Conservation (phyloP, 495 filamentous ascomycete species). For the Aspergillus kassunensis region DNA sequence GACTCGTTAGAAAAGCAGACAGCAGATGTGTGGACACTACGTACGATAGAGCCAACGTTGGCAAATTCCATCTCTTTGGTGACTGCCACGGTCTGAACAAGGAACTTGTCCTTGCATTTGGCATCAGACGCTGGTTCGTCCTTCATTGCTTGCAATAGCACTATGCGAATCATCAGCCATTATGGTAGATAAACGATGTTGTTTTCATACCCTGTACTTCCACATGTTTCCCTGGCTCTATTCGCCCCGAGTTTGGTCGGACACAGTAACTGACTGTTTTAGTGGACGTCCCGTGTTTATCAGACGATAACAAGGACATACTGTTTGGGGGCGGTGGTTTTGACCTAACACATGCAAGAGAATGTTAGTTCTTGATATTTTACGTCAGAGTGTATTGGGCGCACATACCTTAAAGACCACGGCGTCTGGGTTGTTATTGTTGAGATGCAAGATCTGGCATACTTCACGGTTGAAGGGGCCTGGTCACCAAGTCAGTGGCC, state of each 20-base stretch:
- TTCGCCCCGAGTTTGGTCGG: constrained; percentile 91
- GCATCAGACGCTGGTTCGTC: constrained; percentile 80
- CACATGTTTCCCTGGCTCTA: constrained; percentile 81
- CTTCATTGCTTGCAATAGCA: constrained; percentile 96
- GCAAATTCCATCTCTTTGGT: constrained; percentile 76
- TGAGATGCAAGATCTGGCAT: constrained; percentile 73
- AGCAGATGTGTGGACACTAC: constrained; percentile 18
- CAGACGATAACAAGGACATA: constrained; percentile 46
- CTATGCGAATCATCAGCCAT: constrained; percentile 41
- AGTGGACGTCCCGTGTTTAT: constrained; percentile 17
- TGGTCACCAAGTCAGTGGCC: constrained; percentile 34
- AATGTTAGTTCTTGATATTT: constrained; percentile 17
- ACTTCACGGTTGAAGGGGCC: constrained; percentile 93
- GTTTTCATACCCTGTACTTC: constrained; percentile 78
- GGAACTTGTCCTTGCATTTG: constrained; percentile 95
- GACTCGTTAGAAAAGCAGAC: constrained; percentile 16
- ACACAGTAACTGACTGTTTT: constrained; percentile 81
- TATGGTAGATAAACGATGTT: not conserved
- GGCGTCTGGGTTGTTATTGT: constrained; percentile 71
- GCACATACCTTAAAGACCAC: constrained; percentile 88
- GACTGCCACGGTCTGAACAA: constrained; percentile 90
- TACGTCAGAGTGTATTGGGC: not conserved
- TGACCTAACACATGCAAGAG: constrained; percentile 60
- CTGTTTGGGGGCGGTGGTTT: constrained; percentile 99
- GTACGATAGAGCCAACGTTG: constrained; percentile 75